A percentile compares a stretch with the other conserved stretches of the same genome.
Evolutionary conservation across 2,329 filamentous ascomycete genomes (phyloP).

Genomic region (Cryphonectria japonica): DNA sequence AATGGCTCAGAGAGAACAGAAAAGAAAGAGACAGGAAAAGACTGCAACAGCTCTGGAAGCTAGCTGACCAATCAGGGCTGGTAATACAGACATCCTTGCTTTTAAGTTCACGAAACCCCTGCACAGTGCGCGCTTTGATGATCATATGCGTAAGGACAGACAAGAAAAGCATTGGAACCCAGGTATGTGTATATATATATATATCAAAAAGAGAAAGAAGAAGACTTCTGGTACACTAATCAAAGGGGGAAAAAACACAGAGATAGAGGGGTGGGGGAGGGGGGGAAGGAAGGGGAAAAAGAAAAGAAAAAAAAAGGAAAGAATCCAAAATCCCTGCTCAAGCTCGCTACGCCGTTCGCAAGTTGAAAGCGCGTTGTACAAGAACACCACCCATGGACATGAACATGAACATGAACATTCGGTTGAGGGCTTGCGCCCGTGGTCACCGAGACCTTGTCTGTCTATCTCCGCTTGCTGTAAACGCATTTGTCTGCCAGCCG

Average conservation of each 20-base stretch:
- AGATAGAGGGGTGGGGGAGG: neutral
- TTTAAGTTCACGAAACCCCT: no score
- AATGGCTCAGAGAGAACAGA: no score
- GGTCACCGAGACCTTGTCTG: neutral
- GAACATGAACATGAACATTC: neutral
- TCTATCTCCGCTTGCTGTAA: neutral
- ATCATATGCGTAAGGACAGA: neutral
- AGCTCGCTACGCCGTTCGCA: neutral
- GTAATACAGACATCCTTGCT: no score
- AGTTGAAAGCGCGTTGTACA: neutral
- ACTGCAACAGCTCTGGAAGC: no score
- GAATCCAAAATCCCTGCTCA: neutral
- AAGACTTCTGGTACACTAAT: neutral
- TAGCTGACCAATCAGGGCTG: no score
- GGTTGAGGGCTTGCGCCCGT: neutral
- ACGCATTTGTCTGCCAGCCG: neutral
- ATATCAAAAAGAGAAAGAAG: neutral
- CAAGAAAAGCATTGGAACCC: no score
- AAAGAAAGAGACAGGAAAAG: no score
- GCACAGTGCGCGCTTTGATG: neutral
- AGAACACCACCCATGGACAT: neutral
- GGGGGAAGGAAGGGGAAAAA: neutral
- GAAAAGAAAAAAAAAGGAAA: neutral
- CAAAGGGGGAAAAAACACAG: neutral
- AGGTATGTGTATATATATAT: no score